phyloP scores from a whole-genome alignment of 352 stramenopile species.

The Pythium brassicae region DNA sequence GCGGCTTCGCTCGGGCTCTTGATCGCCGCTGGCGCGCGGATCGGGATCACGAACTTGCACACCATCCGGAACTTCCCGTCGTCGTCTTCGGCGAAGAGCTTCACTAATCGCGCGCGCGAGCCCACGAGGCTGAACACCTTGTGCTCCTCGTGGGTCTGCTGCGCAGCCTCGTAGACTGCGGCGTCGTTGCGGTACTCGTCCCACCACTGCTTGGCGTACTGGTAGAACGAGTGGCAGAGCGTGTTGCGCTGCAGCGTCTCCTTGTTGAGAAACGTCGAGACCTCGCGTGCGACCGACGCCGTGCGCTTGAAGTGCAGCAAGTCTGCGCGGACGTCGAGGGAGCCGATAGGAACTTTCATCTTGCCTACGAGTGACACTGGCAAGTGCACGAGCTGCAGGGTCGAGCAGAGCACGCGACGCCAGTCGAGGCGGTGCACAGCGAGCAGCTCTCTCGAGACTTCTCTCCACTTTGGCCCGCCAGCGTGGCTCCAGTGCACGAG shows the following conservation, averaged over 20 bases:
- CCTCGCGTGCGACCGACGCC: conserved; percentile 35
- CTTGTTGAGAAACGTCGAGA: conserved; percentile 43
- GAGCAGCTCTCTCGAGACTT: conserved; percentile 52
- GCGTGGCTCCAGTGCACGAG: conserved; percentile 24
- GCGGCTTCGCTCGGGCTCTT: conserved; percentile 76
- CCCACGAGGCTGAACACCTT: conserved; percentile 12
- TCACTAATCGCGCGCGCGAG: conserved; percentile 44
- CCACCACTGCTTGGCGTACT: conserved; percentile 85
- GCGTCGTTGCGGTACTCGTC: conserved; percentile 58
- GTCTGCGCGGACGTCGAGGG: conserved; percentile 66
- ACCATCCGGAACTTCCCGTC: conserved; percentile 80
- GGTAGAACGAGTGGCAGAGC: conserved; percentile 63
- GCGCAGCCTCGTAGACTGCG: conserved; percentile 6
- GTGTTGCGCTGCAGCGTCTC: conserved; percentile 50
- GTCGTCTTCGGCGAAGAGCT: conserved; percentile 87
- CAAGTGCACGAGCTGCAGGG: conserved; percentile 61
- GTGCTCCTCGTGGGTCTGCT: neutral
- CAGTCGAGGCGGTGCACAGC: conserved; percentile 72
- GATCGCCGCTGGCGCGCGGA: conserved; percentile 47
- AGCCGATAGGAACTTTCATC: conserved; percentile 69
- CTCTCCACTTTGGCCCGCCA: conserved; percentile 26
- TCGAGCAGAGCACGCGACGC: conserved; percentile 70
- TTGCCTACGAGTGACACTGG: conserved; percentile 53
- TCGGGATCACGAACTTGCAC: conserved; percentile 75
- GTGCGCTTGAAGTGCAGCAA: conserved; percentile 55